Evolutionary conservation across 768 basidiomycete genomes (phyloP).

Genomic region (button mushroom (Agaricus bisporus)): DNA sequence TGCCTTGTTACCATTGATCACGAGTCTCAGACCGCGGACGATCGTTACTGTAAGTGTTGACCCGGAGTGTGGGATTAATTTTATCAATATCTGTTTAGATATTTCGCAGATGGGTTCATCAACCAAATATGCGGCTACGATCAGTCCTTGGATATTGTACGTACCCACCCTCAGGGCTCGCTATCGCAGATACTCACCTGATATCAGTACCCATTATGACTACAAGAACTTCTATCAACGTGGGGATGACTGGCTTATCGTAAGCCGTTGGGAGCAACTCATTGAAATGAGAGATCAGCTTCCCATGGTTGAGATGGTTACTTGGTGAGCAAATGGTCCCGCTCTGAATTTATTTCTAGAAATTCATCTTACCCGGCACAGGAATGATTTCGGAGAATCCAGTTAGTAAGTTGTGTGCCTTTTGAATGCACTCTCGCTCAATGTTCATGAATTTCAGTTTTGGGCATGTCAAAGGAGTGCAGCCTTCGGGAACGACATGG

Average conservation of each 20-base stretch:
- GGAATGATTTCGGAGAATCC: conserved; percentile 77
- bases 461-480: conserved; percentile 51
- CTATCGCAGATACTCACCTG: conserved; percentile 13
- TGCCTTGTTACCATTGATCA: background rate
- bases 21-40: conserved; percentile 32
- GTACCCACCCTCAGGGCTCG: conserved; percentile 11
- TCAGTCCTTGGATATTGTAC: conserved; percentile 44
- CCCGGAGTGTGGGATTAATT: background rate
- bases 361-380: conserved; percentile 12
- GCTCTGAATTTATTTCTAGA: background rate
- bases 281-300: conserved; percentile 48
- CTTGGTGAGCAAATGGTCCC: conserved; percentile 38
- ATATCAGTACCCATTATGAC: conserved; percentile 40
- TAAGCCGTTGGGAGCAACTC: conserved; percentile 66
- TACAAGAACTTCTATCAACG: conserved; percentile 65
- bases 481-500: conserved; percentile 39
- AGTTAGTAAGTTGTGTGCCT: conserved; percentile 41
- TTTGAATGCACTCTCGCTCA: background rate
- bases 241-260: conserved; percentile 62
- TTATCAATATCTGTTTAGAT: conserved; percentile 22
- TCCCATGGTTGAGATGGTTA: conserved; percentile 60
- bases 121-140: conserved; percentile 34
- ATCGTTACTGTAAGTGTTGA: conserved; percentile 36
- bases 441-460: conserved; percentile 23
- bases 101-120: conserved; percentile 32